phyloP scores from a whole-genome alignment of 2,329 filamentous ascomycete genomes.

The Pseudopithomyces chartarum region DNA sequence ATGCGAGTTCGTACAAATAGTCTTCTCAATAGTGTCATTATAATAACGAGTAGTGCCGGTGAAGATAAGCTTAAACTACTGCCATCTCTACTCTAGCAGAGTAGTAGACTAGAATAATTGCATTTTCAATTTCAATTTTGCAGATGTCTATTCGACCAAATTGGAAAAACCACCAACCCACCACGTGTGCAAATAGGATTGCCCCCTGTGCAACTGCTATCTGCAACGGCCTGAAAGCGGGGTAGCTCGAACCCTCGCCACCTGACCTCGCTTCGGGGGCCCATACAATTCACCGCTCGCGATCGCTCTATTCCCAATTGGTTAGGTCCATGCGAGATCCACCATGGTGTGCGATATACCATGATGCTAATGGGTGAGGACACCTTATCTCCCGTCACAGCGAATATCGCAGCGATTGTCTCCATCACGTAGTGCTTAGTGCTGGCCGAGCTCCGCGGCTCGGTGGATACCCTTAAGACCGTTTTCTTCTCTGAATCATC shows the following conservation, averaged over 20 bases:
- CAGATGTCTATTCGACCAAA: background rate
- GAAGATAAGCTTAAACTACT: too few relatives aligned
- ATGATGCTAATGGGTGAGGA: constrained; percentile 17
- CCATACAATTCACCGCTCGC: constrained; percentile 12
- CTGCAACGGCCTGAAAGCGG: background rate
- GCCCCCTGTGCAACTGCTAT: background rate
- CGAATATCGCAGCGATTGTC: constrained; percentile 13
- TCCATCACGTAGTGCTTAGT: constrained; percentile 13
- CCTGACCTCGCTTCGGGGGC: background rate
- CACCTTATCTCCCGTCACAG: constrained; percentile 26
- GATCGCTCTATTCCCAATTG: constrained; percentile 18
- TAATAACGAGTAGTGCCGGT: too few relatives aligned
- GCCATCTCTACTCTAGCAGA: too few relatives aligned
- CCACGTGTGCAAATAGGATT: background rate
- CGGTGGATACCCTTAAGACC: background rate
- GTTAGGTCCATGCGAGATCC: constrained; percentile 32
- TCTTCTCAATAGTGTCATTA: too few relatives aligned
- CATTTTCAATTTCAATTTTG: too few relatives aligned
- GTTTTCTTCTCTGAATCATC: background rate
- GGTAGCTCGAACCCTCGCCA: background rate
- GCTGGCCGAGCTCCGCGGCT: background rate
- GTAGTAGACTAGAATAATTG: too few relatives aligned
- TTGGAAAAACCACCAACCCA: background rate
- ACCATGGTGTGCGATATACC: constrained; percentile 1
- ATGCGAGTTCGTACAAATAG: too few relatives aligned